A percentile compares a stretch with the other conserved stretches of the same genome.
phyloP scores from a whole-genome alignment of 345 rosid genomes.

The Brassica rapa region DNA sequence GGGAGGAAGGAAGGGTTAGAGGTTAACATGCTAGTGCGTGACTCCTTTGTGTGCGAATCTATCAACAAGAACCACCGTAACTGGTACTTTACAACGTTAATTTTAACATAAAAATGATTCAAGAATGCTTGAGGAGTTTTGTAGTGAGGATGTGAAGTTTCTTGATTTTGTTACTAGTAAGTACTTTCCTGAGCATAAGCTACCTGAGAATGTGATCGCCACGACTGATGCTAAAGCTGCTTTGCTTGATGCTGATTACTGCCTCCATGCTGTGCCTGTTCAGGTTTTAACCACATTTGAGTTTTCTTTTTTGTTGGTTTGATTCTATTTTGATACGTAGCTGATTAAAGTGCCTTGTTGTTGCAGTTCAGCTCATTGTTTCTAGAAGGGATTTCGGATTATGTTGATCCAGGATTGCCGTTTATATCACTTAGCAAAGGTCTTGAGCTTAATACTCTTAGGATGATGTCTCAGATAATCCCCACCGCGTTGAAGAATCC shows the following conservation, averaged over 20 bases:
- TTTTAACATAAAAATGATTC: not conserved
- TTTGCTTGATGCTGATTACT: slow-evolving; percentile 74
- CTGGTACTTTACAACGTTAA: slow-evolving; percentile 40
- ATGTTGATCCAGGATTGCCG: slow-evolving; percentile 84
- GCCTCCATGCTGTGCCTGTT: slow-evolving; percentile 92
- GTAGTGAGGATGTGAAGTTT: not conserved
- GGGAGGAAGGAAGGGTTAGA: slow-evolving; percentile 63
- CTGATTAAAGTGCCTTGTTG: slow-evolving; percentile 17
- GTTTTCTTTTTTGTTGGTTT: not conserved
- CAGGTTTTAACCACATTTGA: slow-evolving; percentile 53
- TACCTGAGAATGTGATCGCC: slow-evolving; percentile 81
- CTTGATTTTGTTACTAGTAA: slow-evolving; percentile 47
- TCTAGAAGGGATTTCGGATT: slow-evolving; percentile 72
- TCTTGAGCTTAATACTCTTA: slow-evolving; percentile 79
- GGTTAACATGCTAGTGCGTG: slow-evolving; percentile 84
- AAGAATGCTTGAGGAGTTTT: slow-evolving; percentile 3
- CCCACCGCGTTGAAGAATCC: slow-evolving; percentile 71
- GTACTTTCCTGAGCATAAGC: slow-evolving; percentile 77
- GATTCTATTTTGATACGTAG: too few species aligned
- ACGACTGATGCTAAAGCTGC: slow-evolving; percentile 76
- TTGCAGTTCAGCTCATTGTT: slow-evolving; percentile 84
- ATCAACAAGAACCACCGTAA: slow-evolving; percentile 64
- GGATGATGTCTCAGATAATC: slow-evolving; percentile 95
- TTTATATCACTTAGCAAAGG: slow-evolving; percentile 96
- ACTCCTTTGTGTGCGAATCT: slow-evolving; percentile 63